phyloP scores from a whole-genome alignment of 495 filamentous ascomycete species.

The Wilcoxina mikolae region DNA sequence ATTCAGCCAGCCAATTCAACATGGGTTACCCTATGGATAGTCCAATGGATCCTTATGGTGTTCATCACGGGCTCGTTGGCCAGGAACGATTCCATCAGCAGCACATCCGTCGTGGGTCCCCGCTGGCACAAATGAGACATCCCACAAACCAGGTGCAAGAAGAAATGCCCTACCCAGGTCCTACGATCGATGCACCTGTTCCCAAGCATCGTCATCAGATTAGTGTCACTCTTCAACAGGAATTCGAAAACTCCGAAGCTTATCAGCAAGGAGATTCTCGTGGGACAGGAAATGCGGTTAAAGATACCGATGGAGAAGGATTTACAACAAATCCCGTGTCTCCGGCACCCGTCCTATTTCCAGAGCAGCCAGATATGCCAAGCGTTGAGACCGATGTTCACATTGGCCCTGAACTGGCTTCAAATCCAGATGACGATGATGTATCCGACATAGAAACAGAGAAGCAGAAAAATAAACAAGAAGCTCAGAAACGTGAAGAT shows the following conservation, averaged over 20 bases:
- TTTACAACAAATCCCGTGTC: conserved; percentile 30
- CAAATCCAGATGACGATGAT: conserved; percentile 25
- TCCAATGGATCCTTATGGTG: conserved; percentile 8
- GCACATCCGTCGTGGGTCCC: conserved; percentile 31
- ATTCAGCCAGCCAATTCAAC: conserved; percentile 18
- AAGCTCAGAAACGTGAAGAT: conserved; percentile 13
- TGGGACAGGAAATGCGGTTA: neutral
- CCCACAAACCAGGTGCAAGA: conserved; percentile 13
- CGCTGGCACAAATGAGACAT: conserved; percentile 23
- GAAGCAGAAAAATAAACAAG: conserved; percentile 20
- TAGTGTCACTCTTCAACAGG: conserved; percentile 62
- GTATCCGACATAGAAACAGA: conserved; percentile 20
- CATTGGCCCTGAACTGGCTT: conserved; percentile 33
- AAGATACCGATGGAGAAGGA: conserved; percentile 30
- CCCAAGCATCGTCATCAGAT: conserved; percentile 54
- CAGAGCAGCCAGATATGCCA: conserved; percentile 26
- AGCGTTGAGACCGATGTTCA: conserved; percentile 32
- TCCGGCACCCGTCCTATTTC: conserved; percentile 26
- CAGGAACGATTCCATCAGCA: conserved; percentile 33
- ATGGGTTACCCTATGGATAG: neutral
- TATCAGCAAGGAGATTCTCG: conserved; percentile 55
- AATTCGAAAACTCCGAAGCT: conserved; percentile 55
- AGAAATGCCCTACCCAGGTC: conserved; percentile 24
- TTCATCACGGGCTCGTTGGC: conserved; percentile 21
- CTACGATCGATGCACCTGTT: conserved; percentile 48